Evolutionary conservation across 148 eudicot genomes (phyloP), one percentile per base, ranked within the genome.

Genomic region (Spergularia bocconei): DNA sequence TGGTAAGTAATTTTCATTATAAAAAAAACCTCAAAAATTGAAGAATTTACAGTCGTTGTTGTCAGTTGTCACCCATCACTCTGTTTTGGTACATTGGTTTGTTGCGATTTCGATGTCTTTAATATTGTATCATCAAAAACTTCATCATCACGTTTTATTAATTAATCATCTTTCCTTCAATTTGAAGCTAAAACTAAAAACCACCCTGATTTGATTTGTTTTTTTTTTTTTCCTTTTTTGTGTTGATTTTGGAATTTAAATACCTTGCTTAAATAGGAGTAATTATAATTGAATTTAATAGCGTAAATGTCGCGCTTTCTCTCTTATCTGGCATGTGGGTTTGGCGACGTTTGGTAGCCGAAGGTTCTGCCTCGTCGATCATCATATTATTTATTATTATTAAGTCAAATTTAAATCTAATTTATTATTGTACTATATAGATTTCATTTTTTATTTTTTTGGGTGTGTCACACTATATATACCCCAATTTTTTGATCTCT

Each of bases 251-350:
- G 62, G 56, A 21, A 15, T 47, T 73, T 68, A 33, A 56, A 25
- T 69, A 44, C 48, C 3, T 29, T 13, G 29, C 2, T 62, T 25
- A 62, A 13, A 23, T 25, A 62, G 33, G 36, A 29, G 36, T 29
- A 29, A 29, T 29, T 29, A 29, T 51, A 54, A 65, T 50, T 64
- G 1, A 52, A 74, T 56, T 38, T 69, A 65, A 69, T 79, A 62
- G 82, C 83, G 79, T 80, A 76, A 72, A 76, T 55, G 38, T 71
- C 73, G 79, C 54, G 63, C 62, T 44, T 82, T 74, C 71, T 54
- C 51, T 66, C 68, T 33, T 21, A 61, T 79, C 70, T 79, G 68
- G 51, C 82, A 63, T 63, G 78, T 74, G 82, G 56, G 78, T 75
- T 78, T 63, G 67, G 59, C 77, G 60, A 74, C 69, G 69, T 74